Evolutionary conservation across 805 yeast species (phyloP).

Genomic region (Cyberlindnera meyerae): DNA sequence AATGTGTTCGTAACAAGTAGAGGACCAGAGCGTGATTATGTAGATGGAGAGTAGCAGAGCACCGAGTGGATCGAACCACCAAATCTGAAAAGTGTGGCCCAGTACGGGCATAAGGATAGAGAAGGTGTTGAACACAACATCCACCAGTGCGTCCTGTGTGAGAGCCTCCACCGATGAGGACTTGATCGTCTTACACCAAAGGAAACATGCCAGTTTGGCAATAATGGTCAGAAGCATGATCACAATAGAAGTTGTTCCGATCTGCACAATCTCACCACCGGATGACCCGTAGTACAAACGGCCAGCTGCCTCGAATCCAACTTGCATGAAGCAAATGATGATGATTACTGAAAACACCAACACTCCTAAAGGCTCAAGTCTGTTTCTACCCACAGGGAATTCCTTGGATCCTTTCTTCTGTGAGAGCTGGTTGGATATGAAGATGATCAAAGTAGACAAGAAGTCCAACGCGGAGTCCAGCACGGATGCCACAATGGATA

Average conservation of each 20-base stretch:
- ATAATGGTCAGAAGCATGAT: constrained; percentile 64
- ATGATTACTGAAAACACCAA: constrained; percentile 68
- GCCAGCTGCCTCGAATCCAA: constrained; percentile 57
- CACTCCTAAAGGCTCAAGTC: constrained; percentile 76
- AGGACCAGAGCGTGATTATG: constrained; percentile 59
- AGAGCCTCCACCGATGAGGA: constrained; percentile 72
- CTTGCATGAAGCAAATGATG: constrained; percentile 66
- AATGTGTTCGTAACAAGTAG: constrained; percentile 65
- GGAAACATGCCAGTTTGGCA: constrained; percentile 55
- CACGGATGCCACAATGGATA: constrained; percentile 73
- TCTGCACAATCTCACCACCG: constrained; percentile 37
- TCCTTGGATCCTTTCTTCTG: constrained; percentile 41
- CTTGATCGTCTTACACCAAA: constrained; percentile 54
- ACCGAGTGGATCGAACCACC: constrained; percentile 78
- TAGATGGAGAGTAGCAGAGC: constrained; percentile 60
- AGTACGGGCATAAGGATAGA: constrained; percentile 66
- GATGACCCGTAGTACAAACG: constrained; percentile 33
- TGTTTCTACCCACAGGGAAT: constrained; percentile 67
- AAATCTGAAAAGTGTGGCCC: constrained; percentile 46
- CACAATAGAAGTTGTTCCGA: constrained; percentile 44
- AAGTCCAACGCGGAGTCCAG: constrained; percentile 75
- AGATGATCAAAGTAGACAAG: constrained; percentile 69
- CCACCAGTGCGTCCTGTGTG: constrained; percentile 80
- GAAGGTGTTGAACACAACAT: constrained; percentile 65
- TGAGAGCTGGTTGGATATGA: constrained; percentile 49